Base-by-base conservation (phyloP, 78 protist genomes). In the Dictyostelium firmibasis region DNA sequence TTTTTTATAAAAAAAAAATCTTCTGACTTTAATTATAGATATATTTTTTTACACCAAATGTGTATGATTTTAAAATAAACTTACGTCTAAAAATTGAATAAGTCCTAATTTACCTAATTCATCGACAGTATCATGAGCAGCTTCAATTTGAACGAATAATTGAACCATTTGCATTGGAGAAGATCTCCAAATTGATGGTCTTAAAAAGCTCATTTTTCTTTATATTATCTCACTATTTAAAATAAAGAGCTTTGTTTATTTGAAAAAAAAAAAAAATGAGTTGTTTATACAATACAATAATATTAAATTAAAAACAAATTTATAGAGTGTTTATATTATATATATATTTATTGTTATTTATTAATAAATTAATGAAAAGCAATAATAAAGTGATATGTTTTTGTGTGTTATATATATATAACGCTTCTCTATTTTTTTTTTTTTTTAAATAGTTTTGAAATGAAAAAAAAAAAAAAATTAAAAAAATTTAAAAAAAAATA, bases 71-170 rank as follows among this genome's bases (percentile, higher is more conserved):
- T 36, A 38, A 38, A 38, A 38, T 4, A 38, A 38, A 86, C 97
- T 14, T 86, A 97, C 96, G 43, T 97, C 97, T 33, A 25, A 29
- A 81, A 97, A 98, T 93, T 94, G 96, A 82, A 97, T 89, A 44
- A 92, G 33, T 14, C 98, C 98, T 2, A 96, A 43, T 18, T 84
- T 91, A 35, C 98, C 98, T 4, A 98, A 85, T 86, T 97, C 97
- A 29, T 97, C 83, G 38, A 97, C 97, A 1, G 97, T 92, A 27
- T 97, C 98, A 38, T 96, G 97, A 27, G 97, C 97, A 9, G 97
- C 98, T 47, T 98, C 99, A 23, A 83, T 76, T 89, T 96, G 99
- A 20, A 98, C 86, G 91, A 92, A 81, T 41, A 98, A 47, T 95
- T 98, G 97, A 27, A 95, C 93, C 89, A 95, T 94, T 44, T 64